These are phyloP conservation scores for Juglanconis oblonga DNA, from an alignment of 2,329 filamentous ascomycete genomes.

Conservation along the genomic window DNA sequence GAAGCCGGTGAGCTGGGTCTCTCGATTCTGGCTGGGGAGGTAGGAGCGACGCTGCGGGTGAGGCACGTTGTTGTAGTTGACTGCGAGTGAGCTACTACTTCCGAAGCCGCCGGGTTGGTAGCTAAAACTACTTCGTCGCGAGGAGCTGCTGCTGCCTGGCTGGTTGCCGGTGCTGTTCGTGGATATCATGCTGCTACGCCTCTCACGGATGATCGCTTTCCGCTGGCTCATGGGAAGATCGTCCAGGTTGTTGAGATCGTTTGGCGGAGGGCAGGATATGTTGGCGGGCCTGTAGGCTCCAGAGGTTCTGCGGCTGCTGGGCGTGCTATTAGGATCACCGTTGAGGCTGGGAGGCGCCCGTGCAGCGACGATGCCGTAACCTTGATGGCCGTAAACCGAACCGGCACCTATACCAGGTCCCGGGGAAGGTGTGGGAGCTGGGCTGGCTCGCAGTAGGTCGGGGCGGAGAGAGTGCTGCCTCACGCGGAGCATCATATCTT, in stretches of 20 bases:
- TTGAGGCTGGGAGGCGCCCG: background rate
- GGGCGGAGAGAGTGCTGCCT: conserved; percentile 33
- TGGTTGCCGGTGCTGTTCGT: conserved; percentile 12
- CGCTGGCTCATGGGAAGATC: conserved; percentile 71
- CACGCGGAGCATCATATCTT: conserved; percentile 52
- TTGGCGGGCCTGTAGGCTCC: background rate
- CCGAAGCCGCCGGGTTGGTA: background rate
- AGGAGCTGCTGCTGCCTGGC: background rate
- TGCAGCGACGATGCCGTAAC: background rate
- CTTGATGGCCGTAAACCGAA: conserved; percentile 32
- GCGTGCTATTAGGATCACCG: conserved; percentile 9
- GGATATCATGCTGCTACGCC: conserved; percentile 42
- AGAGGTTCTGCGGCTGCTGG: conserved; percentile 8
- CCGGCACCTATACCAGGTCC: conserved; percentile 38
- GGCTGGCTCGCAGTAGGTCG: conserved; percentile 1
- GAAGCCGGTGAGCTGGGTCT: conserved; percentile 64
- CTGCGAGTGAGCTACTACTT: background rate
- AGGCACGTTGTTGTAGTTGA: conserved; percentile 47
- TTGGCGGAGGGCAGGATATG: background rate
- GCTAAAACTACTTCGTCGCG: background rate
- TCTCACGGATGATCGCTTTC: conserved; percentile 51
- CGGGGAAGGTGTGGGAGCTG: conserved; percentile 20
- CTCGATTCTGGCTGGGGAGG: conserved; percentile 43
- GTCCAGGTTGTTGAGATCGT: conserved; percentile 52
- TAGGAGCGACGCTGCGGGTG: conserved; percentile 49